Conservation (phyloP, 2,329 filamentous ascomycete genomes). For the Fusarium sororula region DNA sequence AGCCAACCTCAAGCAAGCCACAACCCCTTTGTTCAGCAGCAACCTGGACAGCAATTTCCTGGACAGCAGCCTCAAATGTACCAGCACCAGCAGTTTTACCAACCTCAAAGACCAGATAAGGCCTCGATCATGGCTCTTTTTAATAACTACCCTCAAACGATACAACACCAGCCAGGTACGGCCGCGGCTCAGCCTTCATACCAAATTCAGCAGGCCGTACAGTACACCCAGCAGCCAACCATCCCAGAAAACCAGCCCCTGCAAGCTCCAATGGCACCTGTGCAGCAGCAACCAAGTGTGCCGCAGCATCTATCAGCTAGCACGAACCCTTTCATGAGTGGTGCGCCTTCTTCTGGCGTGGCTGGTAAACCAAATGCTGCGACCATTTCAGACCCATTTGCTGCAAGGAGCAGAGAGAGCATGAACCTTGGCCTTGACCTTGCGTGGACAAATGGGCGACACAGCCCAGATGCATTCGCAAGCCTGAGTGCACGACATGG, state of each 20-base stretch:
- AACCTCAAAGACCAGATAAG: slow-evolving; percentile 69
- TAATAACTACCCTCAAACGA: slow-evolving; percentile 66
- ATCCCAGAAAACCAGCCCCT: slow-evolving; percentile 44
- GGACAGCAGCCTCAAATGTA: slow-evolving; percentile 36
- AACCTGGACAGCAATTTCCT: slow-evolving; percentile 21
- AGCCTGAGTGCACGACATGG: slow-evolving; percentile 72
- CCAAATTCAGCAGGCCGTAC: slow-evolving; percentile 10
- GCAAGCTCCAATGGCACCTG: slow-evolving; percentile 38
- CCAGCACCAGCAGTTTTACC: slow-evolving; percentile 48
- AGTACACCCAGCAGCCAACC: slow-evolving; percentile 38
- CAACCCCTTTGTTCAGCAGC: slow-evolving; percentile 43
- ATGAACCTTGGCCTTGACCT: slow-evolving; percentile 72
- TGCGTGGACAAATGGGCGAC: slow-evolving; percentile 74
- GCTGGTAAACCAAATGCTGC: slow-evolving; percentile 32
- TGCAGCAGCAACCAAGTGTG: slow-evolving; percentile 40
- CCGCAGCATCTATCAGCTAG: slow-evolving; percentile 52
- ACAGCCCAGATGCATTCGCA: slow-evolving; percentile 83
- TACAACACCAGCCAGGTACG: slow-evolving; percentile 51
- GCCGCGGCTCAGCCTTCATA: slow-evolving; percentile 38
- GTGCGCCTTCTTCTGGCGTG: slow-evolving; percentile 36
- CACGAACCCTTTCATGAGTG: slow-evolving; percentile 67
- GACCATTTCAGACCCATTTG: slow-evolving; percentile 55
- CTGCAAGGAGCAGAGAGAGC: slow-evolving; percentile 71
- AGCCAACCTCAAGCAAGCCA: slow-evolving; percentile 30
- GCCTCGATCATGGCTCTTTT: slow-evolving; percentile 81